phyloP scores from a whole-genome alignment of 495 filamentous ascomycete genomes.

The Podospora pseudoanserina region DNA sequence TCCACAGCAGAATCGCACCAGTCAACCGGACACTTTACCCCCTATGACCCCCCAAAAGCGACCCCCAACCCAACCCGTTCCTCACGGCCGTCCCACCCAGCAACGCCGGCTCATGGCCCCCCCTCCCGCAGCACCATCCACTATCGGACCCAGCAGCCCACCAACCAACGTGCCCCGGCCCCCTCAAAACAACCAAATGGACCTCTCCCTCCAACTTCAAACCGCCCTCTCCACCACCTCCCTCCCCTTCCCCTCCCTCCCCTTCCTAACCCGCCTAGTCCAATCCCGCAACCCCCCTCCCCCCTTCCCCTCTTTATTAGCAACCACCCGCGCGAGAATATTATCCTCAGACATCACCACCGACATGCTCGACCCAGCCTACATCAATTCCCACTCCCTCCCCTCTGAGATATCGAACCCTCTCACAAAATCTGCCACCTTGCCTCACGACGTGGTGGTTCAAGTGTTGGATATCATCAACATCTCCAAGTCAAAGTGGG shows the following conservation, averaged over 20 bases:
- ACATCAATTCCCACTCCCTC: constrained; percentile 48
- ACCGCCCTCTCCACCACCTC: constrained; percentile 32
- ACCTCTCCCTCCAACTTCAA: constrained; percentile 37
- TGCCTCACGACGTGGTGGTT: constrained; percentile 61
- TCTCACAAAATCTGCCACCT: constrained; percentile 20
- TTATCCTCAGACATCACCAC: constrained; percentile 71
- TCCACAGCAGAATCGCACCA: background rate
- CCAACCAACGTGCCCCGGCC: background rate
- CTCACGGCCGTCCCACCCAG: background rate
- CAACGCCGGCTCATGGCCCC: background rate
- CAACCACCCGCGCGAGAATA: constrained; percentile 77
- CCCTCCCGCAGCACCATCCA: background rate
- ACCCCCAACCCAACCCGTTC: background rate
- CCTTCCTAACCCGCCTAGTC: constrained; percentile 35
- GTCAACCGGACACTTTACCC: background rate
- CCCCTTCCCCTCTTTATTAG: constrained; percentile 66
- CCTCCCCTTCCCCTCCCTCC: constrained; percentile 36
- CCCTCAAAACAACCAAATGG: constrained; percentile 15
- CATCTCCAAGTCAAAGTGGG: constrained; percentile 70
- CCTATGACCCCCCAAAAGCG: background rate
- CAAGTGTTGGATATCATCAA: constrained; percentile 87
- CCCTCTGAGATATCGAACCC: constrained; percentile 55
- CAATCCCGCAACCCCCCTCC: constrained; percentile 46
- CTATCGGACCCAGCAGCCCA: background rate
- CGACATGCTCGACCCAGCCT: constrained; percentile 42